These are phyloP conservation scores for Colletotrichum gloeosporioides DNA, from an alignment of 2,329 filamentous ascomycete genomes.

Conservation along the genomic window DNA sequence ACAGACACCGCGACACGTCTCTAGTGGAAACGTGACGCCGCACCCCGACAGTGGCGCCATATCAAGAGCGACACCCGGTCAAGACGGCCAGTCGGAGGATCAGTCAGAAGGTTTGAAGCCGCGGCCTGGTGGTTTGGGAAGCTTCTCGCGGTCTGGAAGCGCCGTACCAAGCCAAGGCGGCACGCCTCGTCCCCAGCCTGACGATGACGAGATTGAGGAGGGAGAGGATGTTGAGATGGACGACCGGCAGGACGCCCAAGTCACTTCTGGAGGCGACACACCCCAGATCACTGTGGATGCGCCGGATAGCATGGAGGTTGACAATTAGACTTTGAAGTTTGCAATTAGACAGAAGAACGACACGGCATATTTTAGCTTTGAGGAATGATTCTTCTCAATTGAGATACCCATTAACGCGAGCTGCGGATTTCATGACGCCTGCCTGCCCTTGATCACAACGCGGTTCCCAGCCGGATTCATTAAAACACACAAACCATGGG, in stretches of 20 bases:
- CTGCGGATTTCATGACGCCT: background rate
- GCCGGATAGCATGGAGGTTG: slow-evolving; percentile 67
- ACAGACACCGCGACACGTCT: slow-evolving; percentile 55
- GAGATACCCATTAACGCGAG: slow-evolving; percentile 18
- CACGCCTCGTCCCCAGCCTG: slow-evolving; percentile 34
- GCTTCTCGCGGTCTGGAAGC: slow-evolving; percentile 41
- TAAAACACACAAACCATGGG: background rate
- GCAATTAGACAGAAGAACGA: slow-evolving; percentile 34
- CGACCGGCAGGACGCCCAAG: slow-evolving; percentile 46
- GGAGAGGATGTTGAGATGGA: slow-evolving; percentile 66
- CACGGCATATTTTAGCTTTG: background rate
- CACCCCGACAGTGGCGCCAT: slow-evolving; percentile 48
- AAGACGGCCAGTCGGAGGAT: slow-evolving; percentile 29
- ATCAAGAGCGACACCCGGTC: slow-evolving; percentile 35
- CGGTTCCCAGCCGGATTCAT: background rate
- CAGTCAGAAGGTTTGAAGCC: slow-evolving; percentile 34
- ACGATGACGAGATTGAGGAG: slow-evolving; percentile 42
- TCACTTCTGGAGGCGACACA: slow-evolving; percentile 44
- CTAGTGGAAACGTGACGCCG: slow-evolving; percentile 57
- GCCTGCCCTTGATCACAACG: background rate
- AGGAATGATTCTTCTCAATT: slow-evolving; percentile 9
- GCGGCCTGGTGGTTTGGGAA: background rate
- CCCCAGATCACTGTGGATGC: slow-evolving; percentile 56
- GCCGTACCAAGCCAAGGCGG: slow-evolving; percentile 41
- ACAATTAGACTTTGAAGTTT: slow-evolving; percentile 61